phyloP scores from a whole-genome alignment of 2,329 filamentous ascomycete genomes.

The Sporothrix mexicana region DNA sequence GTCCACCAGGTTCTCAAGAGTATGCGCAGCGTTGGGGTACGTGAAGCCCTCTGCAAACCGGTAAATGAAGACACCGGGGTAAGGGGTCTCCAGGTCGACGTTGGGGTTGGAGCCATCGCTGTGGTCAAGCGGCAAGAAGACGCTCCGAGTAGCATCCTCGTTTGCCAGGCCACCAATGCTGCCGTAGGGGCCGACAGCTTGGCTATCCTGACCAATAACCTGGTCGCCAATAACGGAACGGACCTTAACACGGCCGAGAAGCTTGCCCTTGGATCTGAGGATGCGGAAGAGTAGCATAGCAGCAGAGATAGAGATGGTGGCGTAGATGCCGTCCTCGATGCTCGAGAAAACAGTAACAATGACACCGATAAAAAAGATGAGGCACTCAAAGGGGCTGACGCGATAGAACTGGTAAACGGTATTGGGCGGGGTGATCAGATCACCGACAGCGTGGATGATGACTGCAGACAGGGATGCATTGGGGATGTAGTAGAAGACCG shows the following conservation, averaged over 20 bases:
- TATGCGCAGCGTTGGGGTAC: slow-evolving; percentile 91
- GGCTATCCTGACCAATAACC: slow-evolving; percentile 65
- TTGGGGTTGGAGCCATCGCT: slow-evolving; percentile 89
- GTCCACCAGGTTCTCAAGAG: slow-evolving; percentile 76
- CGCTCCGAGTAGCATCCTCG: slow-evolving; percentile 67
- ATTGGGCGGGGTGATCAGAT: slow-evolving; percentile 87
- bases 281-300: slow-evolving; percentile 83
- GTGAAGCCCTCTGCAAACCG: slow-evolving; percentile 94
- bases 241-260: slow-evolving; percentile 82
- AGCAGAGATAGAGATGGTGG: slow-evolving; percentile 77
- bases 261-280: slow-evolving; percentile 79
- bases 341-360: slow-evolving; percentile 84
- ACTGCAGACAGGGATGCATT: slow-evolving; percentile 72
- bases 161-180: slow-evolving; percentile 55
- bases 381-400: slow-evolving; percentile 84
- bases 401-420: slow-evolving; percentile 95
- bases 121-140: slow-evolving; percentile 87
- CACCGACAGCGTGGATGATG: slow-evolving; percentile 83
- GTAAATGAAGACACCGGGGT: slow-evolving; percentile 95
- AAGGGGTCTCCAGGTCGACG: slow-evolving; percentile 77
- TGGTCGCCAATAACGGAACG: slow-evolving; percentile 84
- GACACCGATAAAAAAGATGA: slow-evolving; percentile 94
- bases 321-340: slow-evolving; percentile 93
- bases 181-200: slow-evolving; percentile 57
- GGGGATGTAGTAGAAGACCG: slow-evolving; percentile 83